These are phyloP conservation scores for Chaetomium olivaceum DNA, from an alignment of 2,329 filamentous ascomycete genomes.

Conservation along the genomic window DNA sequence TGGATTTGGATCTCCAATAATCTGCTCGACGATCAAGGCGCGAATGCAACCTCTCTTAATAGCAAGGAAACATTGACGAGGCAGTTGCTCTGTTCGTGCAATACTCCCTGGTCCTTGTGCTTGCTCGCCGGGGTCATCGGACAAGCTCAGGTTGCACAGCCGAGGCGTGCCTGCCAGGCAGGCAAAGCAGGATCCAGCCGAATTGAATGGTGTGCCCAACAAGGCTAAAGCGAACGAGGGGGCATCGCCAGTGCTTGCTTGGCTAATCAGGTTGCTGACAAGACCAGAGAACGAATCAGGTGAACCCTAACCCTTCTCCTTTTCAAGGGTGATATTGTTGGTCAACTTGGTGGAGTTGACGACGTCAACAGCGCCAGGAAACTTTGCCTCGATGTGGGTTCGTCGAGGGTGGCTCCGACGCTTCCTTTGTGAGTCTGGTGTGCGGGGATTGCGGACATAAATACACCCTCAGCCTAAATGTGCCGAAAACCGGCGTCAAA, in stretches of 20 bases:
- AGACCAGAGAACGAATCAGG: background rate
- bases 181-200: background rate
- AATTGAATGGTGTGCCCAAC: constrained; percentile 11
- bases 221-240: background rate
- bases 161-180: background rate
- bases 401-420: background rate
- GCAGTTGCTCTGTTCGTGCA: background rate
- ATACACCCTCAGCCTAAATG: background rate
- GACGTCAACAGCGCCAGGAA: constrained; percentile 4
- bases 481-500: background rate
- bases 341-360: constrained; percentile 1
- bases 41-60: background rate
- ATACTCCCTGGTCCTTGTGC: background rate
- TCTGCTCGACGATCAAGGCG: background rate
- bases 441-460: constrained; percentile 2
- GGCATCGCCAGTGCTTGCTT: background rate
- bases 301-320: constrained; percentile 8
- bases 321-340: background rate
- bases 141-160: background rate
- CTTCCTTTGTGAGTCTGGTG: constrained; percentile 1
- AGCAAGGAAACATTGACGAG: background rate
- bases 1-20: background rate
- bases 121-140: constrained; percentile 3
- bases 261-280: background rate
- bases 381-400: background rate